Conservation (phyloP, 2,329 filamentous ascomycete species). For the Exophiala sp. region DNA sequence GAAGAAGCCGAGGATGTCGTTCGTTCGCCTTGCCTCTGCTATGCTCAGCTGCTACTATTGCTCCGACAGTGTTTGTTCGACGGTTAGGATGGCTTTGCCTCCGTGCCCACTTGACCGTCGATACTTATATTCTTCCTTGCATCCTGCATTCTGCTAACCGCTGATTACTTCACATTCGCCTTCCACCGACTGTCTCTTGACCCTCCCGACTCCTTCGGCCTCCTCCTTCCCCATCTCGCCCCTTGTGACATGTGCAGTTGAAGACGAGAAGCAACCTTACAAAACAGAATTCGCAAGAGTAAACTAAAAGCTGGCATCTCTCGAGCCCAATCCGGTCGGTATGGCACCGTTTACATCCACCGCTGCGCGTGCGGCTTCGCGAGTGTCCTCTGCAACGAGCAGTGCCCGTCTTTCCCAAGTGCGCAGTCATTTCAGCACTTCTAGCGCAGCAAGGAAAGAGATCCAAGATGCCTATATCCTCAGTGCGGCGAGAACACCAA, state of each 20-base stretch:
- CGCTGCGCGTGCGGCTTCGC: slow-evolving; percentile 18
- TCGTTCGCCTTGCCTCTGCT: too few relatives aligned
- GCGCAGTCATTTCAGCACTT: slow-evolving; percentile 49
- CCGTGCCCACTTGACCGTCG: neutral
- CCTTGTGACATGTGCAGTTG: slow-evolving; percentile 12
- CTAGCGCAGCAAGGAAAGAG: slow-evolving; percentile 51
- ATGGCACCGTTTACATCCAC: slow-evolving; percentile 19
- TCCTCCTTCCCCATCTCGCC: neutral
- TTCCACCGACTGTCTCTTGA: too few relatives aligned
- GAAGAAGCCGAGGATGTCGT: neutral
- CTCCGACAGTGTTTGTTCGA: neutral
- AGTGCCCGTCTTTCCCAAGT: slow-evolving; percentile 44
- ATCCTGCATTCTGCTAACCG: neutral
- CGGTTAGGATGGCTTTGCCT: neutral
- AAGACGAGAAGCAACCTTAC: too few relatives aligned
- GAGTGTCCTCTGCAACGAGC: slow-evolving; percentile 22
- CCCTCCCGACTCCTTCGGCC: neutral
- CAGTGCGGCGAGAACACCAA: slow-evolving; percentile 82
- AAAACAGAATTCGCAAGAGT: too few relatives aligned
- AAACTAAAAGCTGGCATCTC: neutral
- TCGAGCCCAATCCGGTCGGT: neutral
- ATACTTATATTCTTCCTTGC: neutral
- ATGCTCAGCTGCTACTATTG: neutral
- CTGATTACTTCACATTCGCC: too few relatives aligned
- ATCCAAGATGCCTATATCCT: slow-evolving; percentile 91